Evolutionary conservation across 495 filamentous ascomycete genomes (phyloP).

Genomic region (Viridothelium virens): DNA sequence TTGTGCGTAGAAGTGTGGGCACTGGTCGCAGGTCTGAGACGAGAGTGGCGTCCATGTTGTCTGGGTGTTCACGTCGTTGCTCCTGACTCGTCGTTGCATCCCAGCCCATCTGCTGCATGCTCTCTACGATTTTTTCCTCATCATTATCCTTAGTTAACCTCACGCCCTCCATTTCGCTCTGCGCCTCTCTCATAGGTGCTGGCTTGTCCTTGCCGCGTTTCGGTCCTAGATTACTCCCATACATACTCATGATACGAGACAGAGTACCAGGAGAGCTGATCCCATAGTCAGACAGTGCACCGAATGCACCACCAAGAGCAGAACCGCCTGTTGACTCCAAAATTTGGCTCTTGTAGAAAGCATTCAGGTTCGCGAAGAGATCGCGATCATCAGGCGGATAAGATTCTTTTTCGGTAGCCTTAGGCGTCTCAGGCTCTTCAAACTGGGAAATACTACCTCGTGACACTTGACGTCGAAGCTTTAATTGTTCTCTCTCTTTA

Average conservation of each 20-base stretch:
- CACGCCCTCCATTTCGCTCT: conserved; percentile 60
- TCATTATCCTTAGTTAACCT: conserved; percentile 45
- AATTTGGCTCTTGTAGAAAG: conserved; percentile 52
- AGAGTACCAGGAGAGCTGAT: conserved; percentile 72
- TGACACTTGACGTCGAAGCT: conserved; percentile 13
- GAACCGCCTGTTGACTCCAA: conserved; percentile 37
- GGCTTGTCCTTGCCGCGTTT: conserved; percentile 49
- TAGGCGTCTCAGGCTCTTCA: conserved; percentile 8
- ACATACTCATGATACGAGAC: conserved; percentile 84
- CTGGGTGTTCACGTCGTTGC: conserved; percentile 46
- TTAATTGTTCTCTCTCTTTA: conserved; percentile 28
- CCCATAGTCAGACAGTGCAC: conserved; percentile 36
- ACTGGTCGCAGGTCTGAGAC: conserved; percentile 65
- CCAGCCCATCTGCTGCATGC: conserved; percentile 46
- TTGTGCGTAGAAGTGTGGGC: conserved; percentile 74
- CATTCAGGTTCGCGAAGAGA: conserved; percentile 30
- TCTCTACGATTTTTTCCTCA: conserved; percentile 41
- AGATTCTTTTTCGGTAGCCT: conserved; percentile 1
- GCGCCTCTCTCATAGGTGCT: conserved; percentile 69
- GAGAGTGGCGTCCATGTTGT: conserved; percentile 46
- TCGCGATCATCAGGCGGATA: conserved; percentile 24
- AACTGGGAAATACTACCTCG: neutral
- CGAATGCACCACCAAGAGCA: conserved; percentile 40
- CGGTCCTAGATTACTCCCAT: conserved; percentile 62
- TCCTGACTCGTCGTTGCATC: conserved; percentile 45